A percentile compares a stretch with the other conserved stretches of the same genome.
These are phyloP conservation scores for Rhizoctonia solani DNA, from an alignment of 1,284 basidiomycete genomes.

Conservation along the genomic window DNA sequence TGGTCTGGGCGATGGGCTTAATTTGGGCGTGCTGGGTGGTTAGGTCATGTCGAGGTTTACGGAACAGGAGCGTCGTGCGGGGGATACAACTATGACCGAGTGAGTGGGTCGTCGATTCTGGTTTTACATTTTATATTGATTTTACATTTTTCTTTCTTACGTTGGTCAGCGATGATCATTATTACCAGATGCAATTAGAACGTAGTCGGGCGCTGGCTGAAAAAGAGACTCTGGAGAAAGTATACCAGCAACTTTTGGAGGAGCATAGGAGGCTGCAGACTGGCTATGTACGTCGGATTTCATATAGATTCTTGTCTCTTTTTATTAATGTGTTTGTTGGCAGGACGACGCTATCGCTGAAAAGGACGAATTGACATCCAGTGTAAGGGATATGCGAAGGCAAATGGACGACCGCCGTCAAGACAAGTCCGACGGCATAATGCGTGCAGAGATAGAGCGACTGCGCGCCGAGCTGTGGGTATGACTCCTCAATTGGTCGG, in stretches of 20 bases:
- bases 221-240: conserved; percentile 80
- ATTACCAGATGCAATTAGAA: conserved; percentile 80
- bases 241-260: conserved; percentile 73
- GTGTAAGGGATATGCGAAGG: conserved; percentile 59
- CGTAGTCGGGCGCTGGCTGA: conserved; percentile 71
- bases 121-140: background rate
- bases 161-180: conserved; percentile 72
- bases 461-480: conserved; percentile 79
- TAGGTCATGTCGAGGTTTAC: conserved; percentile 77
- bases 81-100: conserved; percentile 73
- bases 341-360: conserved; percentile 68
- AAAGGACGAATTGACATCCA: conserved; percentile 67
- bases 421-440: conserved; percentile 68
- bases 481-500: background rate
- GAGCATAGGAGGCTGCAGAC: conserved; percentile 75
- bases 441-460: conserved; percentile 79
- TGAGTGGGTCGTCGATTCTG: conserved; percentile 52
- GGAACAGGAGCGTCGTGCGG: conserved; percentile 45
- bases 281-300: conserved; percentile 50
- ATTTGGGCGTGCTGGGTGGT: background rate
- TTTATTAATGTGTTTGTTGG: background rate
- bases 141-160: background rate
- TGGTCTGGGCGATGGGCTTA: background rate
- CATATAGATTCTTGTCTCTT: background rate
- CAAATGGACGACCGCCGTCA: conserved; percentile 63